These are phyloP conservation scores for Pythium dissimile DNA, from an alignment of 352 stramenopile genomes.

Conservation along the genomic window DNA sequence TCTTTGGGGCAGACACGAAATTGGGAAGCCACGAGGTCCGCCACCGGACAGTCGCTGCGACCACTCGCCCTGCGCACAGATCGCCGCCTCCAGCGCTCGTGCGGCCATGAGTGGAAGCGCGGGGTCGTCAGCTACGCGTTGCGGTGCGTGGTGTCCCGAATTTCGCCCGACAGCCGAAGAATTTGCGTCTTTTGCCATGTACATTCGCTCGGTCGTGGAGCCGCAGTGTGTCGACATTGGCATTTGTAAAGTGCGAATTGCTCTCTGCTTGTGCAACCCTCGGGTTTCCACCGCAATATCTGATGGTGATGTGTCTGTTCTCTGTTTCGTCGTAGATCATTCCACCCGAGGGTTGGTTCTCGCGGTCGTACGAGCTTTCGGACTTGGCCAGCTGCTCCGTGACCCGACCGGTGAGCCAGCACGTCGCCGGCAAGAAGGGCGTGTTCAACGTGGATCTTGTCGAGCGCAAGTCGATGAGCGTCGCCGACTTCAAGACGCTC, in stretches of 20 bases:
- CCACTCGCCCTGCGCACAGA: neutral
- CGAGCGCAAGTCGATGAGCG: constrained; percentile 69
- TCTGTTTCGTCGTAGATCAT: constrained; percentile 37
- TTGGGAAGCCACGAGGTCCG: neutral
- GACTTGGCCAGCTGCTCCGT: constrained; percentile 43
- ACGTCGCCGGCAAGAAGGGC: constrained; percentile 86
- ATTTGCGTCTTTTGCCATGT: constrained; percentile 82
- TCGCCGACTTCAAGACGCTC: constrained; percentile 60
- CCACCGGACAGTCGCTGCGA: neutral
- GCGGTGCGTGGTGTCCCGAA: constrained; percentile 70
- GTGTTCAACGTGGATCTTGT: constrained; percentile 90
- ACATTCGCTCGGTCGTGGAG: constrained; percentile 83
- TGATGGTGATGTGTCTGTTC: too few species aligned
- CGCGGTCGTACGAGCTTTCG: constrained; percentile 55
- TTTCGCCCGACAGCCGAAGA: constrained; percentile 82
- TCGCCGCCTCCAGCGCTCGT: neutral
- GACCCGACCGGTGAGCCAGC: constrained; percentile 73
- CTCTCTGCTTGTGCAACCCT: neutral
- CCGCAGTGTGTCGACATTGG: constrained; percentile 69
- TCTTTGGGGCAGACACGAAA: constrained; percentile 9
- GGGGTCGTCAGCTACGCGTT: constrained; percentile 2
- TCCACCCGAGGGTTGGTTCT: constrained; percentile 74
- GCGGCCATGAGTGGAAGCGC: neutral
- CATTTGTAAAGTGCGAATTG: constrained; percentile 82
- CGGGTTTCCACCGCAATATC: too few species aligned